phyloP scores from a whole-genome alignment of 2,329 filamentous ascomycete genomes.

The Allantophomopsis cytisporea region DNA sequence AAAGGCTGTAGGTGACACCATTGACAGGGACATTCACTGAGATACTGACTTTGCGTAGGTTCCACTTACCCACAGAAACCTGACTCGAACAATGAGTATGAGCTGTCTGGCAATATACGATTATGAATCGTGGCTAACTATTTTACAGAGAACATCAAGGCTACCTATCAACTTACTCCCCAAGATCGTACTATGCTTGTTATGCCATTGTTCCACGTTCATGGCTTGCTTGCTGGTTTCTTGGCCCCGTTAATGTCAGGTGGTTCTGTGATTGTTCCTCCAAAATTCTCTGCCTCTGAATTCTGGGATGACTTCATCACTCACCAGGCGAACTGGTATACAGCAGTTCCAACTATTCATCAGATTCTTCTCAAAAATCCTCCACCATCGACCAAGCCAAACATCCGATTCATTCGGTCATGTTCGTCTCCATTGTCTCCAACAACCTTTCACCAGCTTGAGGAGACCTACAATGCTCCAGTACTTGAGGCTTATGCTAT shows the following conservation, averaged over 20 bases:
- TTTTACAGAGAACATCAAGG: constrained; percentile 54
- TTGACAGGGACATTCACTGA: neutral
- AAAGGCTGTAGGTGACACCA: constrained; percentile 49
- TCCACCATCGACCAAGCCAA: constrained; percentile 50
- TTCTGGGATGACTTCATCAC: constrained; percentile 71
- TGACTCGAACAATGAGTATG: constrained; percentile 67
- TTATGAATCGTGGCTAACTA: constrained; percentile 3
- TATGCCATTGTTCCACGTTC: constrained; percentile 86
- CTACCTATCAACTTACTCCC: constrained; percentile 59
- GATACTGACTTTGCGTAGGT: constrained; percentile 28
- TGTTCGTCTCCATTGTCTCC: constrained; percentile 77
- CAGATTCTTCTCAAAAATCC: constrained; percentile 73
- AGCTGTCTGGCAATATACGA: constrained; percentile 1
- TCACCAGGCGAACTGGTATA: constrained; percentile 80
- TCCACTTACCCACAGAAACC: constrained; percentile 67
- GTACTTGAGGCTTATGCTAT: constrained; percentile 87
- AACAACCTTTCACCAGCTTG: constrained; percentile 68
- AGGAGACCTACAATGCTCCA: constrained; percentile 61
- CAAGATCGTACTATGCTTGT: constrained; percentile 72
- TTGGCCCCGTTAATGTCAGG: constrained; percentile 64
- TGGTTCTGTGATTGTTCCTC: constrained; percentile 67
- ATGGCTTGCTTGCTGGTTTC: constrained; percentile 74
- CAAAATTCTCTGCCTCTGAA: constrained; percentile 66
- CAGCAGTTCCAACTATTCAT: constrained; percentile 84
- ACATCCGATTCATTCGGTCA: constrained; percentile 76